A percentile compares a stretch with the other conserved stretches of the same genome.
These are phyloP conservation scores for Viola odorata DNA, from an alignment of 345 rosid genomes.

Conservation along the genomic window DNA sequence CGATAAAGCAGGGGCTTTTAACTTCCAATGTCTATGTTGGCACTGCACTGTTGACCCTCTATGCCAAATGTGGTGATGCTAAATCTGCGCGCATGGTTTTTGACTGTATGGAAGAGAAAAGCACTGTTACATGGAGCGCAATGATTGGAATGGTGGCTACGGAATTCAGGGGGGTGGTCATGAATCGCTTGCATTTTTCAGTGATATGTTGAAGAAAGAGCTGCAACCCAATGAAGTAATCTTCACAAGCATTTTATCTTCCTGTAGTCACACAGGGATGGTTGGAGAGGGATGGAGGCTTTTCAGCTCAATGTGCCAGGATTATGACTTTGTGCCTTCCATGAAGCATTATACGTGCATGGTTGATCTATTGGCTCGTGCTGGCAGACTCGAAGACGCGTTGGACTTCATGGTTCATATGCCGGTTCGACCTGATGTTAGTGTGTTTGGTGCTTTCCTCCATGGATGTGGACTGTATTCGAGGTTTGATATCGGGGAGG, in stretches of 20 bases:
- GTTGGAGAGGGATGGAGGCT: constrained; percentile 64
- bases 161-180: constrained; percentile 20
- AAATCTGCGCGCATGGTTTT: constrained; percentile 21
- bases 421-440: constrained; percentile 59
- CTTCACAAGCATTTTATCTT: constrained; percentile 24
- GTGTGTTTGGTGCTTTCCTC: constrained; percentile 70
- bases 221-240: constrained; percentile 24
- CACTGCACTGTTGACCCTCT: constrained; percentile 26
- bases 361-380: constrained; percentile 81
- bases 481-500: constrained; percentile 77
- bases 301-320: constrained; percentile 56
- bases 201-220: constrained; percentile 18
- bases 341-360: constrained; percentile 73
- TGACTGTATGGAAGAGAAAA: constrained; percentile 20
- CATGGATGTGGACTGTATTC: constrained; percentile 85
- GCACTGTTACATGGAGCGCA: constrained; percentile 25
- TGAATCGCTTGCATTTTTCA: constrained; percentile 18
- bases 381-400: constrained; percentile 84
- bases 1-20: constrained; percentile 28
- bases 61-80: constrained; percentile 25
- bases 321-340: constrained; percentile 55
- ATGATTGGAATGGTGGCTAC: constrained; percentile 29
- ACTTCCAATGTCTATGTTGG: constrained; percentile 15
- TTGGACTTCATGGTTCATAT: constrained; percentile 55
- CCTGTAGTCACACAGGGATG: constrained; percentile 64